Evolutionary conservation across 495 filamentous ascomycete species (phyloP), one percentile per base, ranked within the genome.

Genomic region (Penicillium bovifimosum): DNA sequence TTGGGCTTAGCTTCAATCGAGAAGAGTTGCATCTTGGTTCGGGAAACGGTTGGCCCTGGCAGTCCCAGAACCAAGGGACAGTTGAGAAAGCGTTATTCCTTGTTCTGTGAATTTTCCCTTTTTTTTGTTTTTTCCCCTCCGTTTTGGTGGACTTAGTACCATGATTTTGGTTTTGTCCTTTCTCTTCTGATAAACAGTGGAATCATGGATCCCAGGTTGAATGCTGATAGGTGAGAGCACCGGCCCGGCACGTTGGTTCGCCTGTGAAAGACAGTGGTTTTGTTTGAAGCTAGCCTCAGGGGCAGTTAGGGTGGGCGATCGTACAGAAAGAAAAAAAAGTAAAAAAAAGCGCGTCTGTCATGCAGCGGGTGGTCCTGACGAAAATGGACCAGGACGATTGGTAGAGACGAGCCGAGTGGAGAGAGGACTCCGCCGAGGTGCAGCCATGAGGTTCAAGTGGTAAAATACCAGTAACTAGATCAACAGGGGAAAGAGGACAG

Each of bases 171-270:
- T 50, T 50, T 50, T 38, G 35, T 31, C 46, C n/a, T 31, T 41
- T 50, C 39, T 35, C 33, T 33, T 50, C 34, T 1, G 39, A 38
- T 42, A 50, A 50, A 50, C 18, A 33, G 48, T 50, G 28, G 38
- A 28, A 18, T 54, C 52, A 31, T 46, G 35, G 51, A 31, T 14
- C 45, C 8, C 20, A 32, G n/a, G 20, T 11, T 24, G 47, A 50
- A 47, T 50, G 34, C 45, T 66, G 62, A 60, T 64, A 59, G 66
- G 64, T 48, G 56, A 48, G 45, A 57, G 48, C 39, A 43, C 5
- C 47, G 60, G 47, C 54, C 63, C 66, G 54, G 62, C 55, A 62
- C 49, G 54, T 63, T 72, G 67, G 67, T 56, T 68, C 62, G 52
- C 40, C 40, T 57, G 54, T 45, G 41, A 62, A 31, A 58, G 31